A percentile compares a stretch with the other conserved stretches of the same genome.
phyloP scores from a whole-genome alignment of 108 stramenopile genomes.

The Aurantiochytrium sp. region DNA sequence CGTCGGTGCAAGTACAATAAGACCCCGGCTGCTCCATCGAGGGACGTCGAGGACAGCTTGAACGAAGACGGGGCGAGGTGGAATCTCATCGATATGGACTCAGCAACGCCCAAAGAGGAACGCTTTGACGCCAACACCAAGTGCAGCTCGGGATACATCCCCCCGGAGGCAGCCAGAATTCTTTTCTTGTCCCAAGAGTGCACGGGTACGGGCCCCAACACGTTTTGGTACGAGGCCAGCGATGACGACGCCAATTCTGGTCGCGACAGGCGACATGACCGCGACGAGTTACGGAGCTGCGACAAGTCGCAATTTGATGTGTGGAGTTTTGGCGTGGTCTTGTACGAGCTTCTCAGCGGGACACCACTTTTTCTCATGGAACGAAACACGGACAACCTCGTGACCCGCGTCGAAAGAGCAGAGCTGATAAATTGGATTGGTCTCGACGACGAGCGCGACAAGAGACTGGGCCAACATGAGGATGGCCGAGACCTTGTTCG shows the following conservation, averaged over 20 bases:
- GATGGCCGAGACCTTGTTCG: not conserved
- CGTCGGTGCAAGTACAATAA: too few species aligned
- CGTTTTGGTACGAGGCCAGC: too few species aligned
- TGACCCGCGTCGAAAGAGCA: not conserved
- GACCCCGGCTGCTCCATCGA: too few species aligned
- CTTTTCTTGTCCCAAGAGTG: not conserved
- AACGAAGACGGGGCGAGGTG: not conserved
- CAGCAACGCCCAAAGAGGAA: not conserved
- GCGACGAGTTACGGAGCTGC: too few species aligned
- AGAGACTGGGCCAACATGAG: not conserved
- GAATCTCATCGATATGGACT: not conserved
- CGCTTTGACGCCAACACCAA: not conserved
- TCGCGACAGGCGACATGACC: too few species aligned
- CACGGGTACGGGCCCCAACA: too few species aligned
- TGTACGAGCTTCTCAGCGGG: conserved; percentile 24
- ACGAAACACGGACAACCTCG: not conserved
- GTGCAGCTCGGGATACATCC: not conserved
- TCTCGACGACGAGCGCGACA: not conserved
- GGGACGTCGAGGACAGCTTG: too few species aligned
- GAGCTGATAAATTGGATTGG: not conserved
- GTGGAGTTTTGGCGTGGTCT: conserved; percentile 30
- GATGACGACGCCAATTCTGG: too few species aligned
- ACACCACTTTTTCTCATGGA: conserved; percentile 15
- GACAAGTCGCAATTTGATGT: not conserved
- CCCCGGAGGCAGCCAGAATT: not conserved